Evolutionary conservation across 306 rosid species (phyloP), one percentile per base, ranked within the genome.

Genomic region (Adenanthera pavonina): DNA sequence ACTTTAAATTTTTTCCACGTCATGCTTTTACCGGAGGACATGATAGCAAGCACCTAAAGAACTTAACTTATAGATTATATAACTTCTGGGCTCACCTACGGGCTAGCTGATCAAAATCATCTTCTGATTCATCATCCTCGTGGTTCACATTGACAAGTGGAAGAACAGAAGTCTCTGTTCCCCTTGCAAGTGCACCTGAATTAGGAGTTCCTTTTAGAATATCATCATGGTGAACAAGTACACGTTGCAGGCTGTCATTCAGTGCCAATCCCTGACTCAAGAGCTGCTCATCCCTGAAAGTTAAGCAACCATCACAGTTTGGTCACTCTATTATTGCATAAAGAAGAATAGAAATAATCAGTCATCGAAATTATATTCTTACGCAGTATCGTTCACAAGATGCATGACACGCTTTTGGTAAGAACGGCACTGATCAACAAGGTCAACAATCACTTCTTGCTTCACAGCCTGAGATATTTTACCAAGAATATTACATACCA

Each of bases 391-490:
- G 56, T 90, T 92, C 88, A 92, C 88, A 79, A 92, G 97, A 69
- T 88, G 88, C 97, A 87, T 92, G 48, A 90, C 94, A n/a, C 92
- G 94, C 72, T 79, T 88, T 83, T 90, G 92, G 80, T 88, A 92
- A 5, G 94, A 92, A 61, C 85, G 89, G 73, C 97, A 92, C 85
- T 92, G 97, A 62, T 92, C 97, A 81, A 88, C 97, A 78, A 92
- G 94, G 87, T 92, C 97, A 51, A 90, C 88, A 70, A 90, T 90
- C 79, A 92, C 68, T 81, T 92, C 97, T 66, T 92, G 84, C 86
- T 88, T 92, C 82, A 92, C 67, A 81, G 82, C 87, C 97, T 92
- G 84, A 66, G 74, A 85, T 25, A 71, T 49, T 30, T 77, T 72
- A 35, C 69, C 77, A 78, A 83, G 68, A 65, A 52, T 51, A 34